Conservation (phyloP, 2,329 filamentous ascomycete genomes). For the Hypoxylon sp. region DNA sequence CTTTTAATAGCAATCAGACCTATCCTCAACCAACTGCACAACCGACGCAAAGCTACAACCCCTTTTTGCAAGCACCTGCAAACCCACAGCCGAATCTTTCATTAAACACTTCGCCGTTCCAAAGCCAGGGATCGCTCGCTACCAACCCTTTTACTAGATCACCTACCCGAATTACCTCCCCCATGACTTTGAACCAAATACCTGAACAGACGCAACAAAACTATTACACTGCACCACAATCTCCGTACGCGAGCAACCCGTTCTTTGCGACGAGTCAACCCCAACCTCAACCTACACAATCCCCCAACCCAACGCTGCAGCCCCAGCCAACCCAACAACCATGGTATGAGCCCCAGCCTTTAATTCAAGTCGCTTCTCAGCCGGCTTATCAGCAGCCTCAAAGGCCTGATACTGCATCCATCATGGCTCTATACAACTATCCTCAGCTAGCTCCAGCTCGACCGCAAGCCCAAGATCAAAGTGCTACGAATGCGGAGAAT, state of each 20-base stretch:
- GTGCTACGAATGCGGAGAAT: slow-evolving; percentile 48
- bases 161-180: slow-evolving; percentile 53
- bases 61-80: slow-evolving; percentile 62
- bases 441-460: slow-evolving; percentile 64
- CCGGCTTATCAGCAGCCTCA: slow-evolving; percentile 54
- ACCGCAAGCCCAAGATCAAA: slow-evolving; percentile 53
- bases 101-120: slow-evolving; percentile 51
- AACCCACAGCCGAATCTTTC: slow-evolving; percentile 52
- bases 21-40: slow-evolving; percentile 60
- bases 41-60: slow-evolving; percentile 64
- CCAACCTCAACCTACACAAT: slow-evolving; percentile 50
- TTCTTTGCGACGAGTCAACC: slow-evolving; percentile 54
- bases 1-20: slow-evolving; percentile 62
- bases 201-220: slow-evolving; percentile 57
- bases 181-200: slow-evolving; percentile 54
- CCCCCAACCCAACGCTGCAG: slow-evolving; percentile 39
- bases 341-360: slow-evolving; percentile 50
- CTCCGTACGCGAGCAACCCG: slow-evolving; percentile 54
- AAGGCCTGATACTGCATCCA: slow-evolving; percentile 78
- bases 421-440: slow-evolving; percentile 81
- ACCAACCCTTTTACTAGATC: slow-evolving; percentile 55
- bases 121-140: slow-evolving; percentile 49
- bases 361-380: slow-evolving; percentile 44
- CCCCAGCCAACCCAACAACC: slow-evolving; percentile 33
- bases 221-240: slow-evolving; percentile 53